Percentiles rank a stretch among this genome's conserved stretches.
These are phyloP conservation scores for Ustilago xerochloae DNA, from an alignment of 1,284 basidiomycete genomes.

Conservation along the genomic window DNA sequence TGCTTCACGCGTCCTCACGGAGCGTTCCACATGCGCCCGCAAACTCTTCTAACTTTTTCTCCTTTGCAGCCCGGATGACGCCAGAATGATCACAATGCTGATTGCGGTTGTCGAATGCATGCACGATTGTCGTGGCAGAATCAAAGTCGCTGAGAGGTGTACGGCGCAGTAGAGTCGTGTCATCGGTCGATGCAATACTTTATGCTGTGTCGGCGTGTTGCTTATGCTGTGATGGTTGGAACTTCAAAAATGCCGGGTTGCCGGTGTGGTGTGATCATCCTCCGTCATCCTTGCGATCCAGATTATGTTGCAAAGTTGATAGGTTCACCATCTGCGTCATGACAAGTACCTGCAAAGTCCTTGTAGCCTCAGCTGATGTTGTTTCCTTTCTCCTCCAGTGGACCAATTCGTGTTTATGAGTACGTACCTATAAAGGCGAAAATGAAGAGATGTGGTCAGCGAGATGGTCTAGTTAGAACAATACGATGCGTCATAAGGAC, in stretches of 20 bases:
- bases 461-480: not conserved
- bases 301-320: not conserved
- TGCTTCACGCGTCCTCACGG: slow-evolving; percentile 37
- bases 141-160: not conserved
- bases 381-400: slow-evolving; percentile 14
- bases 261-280: slow-evolving; percentile 32
- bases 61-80: not conserved
- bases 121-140: not conserved
- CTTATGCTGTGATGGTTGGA: not conserved
- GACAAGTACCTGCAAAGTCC: slow-evolving; percentile 24
- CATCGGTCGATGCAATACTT: not conserved
- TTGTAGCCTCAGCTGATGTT: slow-evolving; percentile 21
- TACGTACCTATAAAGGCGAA: slow-evolving; percentile 29
- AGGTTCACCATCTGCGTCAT: slow-evolving; percentile 3
- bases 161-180: not conserved
- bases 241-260: slow-evolving; percentile 16
- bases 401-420: slow-evolving; percentile 12
- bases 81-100: slow-evolving; percentile 20
- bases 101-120: not conserved
- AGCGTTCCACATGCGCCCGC: slow-evolving; percentile 34
- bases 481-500: not conserved
- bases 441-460: slow-evolving; percentile 6
- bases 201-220: not conserved
- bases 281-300: slow-evolving; percentile 9
- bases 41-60: not conserved